phyloP scores from a whole-genome alignment of 305 asterid species.

The Solanum hybrid region DNA sequence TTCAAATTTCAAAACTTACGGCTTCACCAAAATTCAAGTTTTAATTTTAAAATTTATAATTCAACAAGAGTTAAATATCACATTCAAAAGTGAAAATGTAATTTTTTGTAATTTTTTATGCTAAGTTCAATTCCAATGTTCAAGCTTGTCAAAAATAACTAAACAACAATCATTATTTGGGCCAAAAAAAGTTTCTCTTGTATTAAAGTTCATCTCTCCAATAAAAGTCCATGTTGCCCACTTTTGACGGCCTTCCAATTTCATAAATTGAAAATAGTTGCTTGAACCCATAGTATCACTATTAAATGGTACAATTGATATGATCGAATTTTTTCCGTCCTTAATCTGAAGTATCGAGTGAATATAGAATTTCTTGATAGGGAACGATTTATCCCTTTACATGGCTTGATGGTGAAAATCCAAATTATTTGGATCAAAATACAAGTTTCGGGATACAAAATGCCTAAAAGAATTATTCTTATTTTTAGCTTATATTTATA shows the following conservation, averaged over 20 bases:
- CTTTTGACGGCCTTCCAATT: neutral
- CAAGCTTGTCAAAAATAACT: neutral
- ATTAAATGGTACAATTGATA: too few relatives aligned
- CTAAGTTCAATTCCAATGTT: neutral
- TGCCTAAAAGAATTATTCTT: neutral
- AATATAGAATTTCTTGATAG: neutral
- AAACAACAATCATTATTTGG: neutral
- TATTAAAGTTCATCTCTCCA: neutral
- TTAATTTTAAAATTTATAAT: neutral
- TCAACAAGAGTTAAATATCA: neutral
- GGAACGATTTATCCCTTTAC: neutral
- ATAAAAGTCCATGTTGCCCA: neutral
- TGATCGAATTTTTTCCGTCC: too few relatives aligned
- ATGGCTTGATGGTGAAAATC: neutral
- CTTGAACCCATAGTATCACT: too few relatives aligned
- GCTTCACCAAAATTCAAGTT: neutral
- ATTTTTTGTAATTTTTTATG: neutral
- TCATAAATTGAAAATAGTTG: neutral
- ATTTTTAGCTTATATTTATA: neutral
- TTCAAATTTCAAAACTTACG: neutral
- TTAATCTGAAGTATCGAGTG: neutral
- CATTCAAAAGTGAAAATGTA: neutral
- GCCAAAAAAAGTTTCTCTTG: neutral
- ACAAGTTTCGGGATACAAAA: neutral
- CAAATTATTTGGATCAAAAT: neutral